phyloP scores from a whole-genome alignment of 106 monocot genomes.

The Apostasia ramifera region DNA sequence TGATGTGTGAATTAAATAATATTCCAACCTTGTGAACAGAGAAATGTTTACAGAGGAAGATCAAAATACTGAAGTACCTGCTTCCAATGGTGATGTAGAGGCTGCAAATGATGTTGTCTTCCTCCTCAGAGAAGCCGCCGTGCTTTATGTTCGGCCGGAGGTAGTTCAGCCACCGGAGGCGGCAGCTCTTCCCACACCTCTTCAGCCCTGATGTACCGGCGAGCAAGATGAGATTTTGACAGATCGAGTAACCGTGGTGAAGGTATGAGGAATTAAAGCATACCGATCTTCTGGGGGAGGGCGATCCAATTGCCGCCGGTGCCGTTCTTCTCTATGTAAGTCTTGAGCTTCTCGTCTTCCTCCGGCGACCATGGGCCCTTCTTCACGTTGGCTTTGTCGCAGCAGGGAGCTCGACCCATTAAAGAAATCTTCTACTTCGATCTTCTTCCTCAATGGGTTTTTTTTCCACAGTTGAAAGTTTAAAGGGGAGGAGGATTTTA shows the following conservation, averaged over 20 bases:
- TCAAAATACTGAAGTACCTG: slow-evolving; percentile 28
- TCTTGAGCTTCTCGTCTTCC: slow-evolving; percentile 81
- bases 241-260: too few species aligned
- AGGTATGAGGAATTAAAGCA: too few species aligned
- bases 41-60: too few species aligned
- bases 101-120: slow-evolving; percentile 87
- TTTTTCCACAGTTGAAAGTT: not conserved
- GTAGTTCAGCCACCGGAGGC: slow-evolving; percentile 87
- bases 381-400: slow-evolving; percentile 94
- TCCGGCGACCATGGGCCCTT: slow-evolving; percentile 93
- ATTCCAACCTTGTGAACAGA: too few species aligned
- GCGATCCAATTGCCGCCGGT: slow-evolving; percentile 99
- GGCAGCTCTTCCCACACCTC: slow-evolving; percentile 88
- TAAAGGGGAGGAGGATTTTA: not conserved
- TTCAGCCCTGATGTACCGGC: slow-evolving; percentile 44
- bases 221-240: too few species aligned
- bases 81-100: slow-evolving; percentile 80
- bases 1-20: too few species aligned
- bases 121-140: slow-evolving; percentile 88
- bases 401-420: slow-evolving; percentile 92
- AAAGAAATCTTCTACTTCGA: not conserved
- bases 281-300: slow-evolving; percentile 91
- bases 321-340: slow-evolving; percentile 84
- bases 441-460: slow-evolving; percentile 4
- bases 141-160: slow-evolving; percentile 84